These are phyloP conservation scores for Talaromyces funiculosus DNA, from an alignment of 2,329 filamentous ascomycete genomes.

Conservation along the genomic window DNA sequence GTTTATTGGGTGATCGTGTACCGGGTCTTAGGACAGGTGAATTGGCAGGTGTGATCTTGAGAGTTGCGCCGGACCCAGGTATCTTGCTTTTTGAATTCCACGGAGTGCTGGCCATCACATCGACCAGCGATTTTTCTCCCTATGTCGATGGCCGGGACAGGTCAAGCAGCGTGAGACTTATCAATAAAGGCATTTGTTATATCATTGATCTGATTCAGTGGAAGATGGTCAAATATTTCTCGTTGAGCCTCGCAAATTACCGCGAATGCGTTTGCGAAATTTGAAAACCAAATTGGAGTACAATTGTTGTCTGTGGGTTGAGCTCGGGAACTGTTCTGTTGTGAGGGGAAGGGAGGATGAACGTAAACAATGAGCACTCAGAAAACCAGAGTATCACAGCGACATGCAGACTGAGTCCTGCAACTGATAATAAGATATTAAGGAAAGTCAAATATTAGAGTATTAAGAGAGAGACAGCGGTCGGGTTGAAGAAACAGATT, in stretches of 20 bases:
- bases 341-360: not conserved
- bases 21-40: slow-evolving; percentile 63
- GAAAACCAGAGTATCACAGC: not conserved
- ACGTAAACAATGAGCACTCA: not conserved
- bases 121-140: slow-evolving; percentile 18
- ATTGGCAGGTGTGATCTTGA: slow-evolving; percentile 70
- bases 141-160: slow-evolving; percentile 10
- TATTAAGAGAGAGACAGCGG: slow-evolving; percentile 1
- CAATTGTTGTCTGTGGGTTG: not conserved
- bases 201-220: not conserved
- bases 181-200: slow-evolving; percentile 8
- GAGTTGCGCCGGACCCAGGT: slow-evolving; percentile 29
- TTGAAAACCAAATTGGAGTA: not conserved
- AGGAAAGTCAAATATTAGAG: not conserved
- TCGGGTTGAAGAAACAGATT: not conserved
- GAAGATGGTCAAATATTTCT: no score
- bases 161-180: not conserved
- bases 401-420: not conserved
- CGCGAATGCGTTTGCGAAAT: not conserved
- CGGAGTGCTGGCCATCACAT: slow-evolving; percentile 35
- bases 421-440: not conserved
- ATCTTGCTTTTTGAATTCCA: slow-evolving; percentile 32
- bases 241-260: not conserved
- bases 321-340: slow-evolving; percentile 1
- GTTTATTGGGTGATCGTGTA: slow-evolving; percentile 57